Evolutionary conservation across 768 basidiomycete species (phyloP).

Genomic region (Lactarius sanguifluus): DNA sequence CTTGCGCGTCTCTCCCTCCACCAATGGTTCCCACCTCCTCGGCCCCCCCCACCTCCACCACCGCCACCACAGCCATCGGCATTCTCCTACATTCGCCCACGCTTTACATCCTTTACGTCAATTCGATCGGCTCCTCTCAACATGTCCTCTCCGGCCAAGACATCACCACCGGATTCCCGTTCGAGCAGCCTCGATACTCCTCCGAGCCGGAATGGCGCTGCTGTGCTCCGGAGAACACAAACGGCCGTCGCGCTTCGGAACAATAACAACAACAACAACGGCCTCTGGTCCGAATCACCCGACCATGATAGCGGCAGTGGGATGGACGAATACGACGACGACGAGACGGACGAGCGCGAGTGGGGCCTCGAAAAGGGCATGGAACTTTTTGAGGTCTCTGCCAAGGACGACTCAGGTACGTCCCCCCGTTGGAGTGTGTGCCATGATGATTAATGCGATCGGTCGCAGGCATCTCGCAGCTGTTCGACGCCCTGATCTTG

Average conservation of each 20-base stretch:
- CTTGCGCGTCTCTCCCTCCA: constrained; percentile 80
- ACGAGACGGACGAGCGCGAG: constrained; percentile 53
- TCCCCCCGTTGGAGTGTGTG: constrained; percentile 14
- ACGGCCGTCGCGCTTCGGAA: constrained; percentile 35
- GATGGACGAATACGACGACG: constrained; percentile 54
- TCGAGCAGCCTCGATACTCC: constrained; percentile 61
- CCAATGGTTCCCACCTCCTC: constrained; percentile 85
- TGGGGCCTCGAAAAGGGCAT: constrained; percentile 83
- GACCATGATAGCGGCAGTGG: constrained; percentile 37
- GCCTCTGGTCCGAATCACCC: constrained; percentile 32
- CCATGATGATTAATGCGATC: background rate
- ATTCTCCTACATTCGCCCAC: constrained; percentile 74
- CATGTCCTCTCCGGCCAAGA: constrained; percentile 42
- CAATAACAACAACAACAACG: background rate
- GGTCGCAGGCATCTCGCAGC: constrained; percentile 65
- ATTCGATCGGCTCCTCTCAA: constrained; percentile 61
- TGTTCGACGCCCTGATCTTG: constrained; percentile 78
- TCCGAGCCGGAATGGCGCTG: constrained; percentile 48
- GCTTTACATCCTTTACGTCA: constrained; percentile 72
- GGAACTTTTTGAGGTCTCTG: constrained; percentile 88
- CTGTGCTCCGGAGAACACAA: constrained; percentile 34
- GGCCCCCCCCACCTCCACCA: constrained; percentile 62
- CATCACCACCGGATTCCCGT: constrained; percentile 52
- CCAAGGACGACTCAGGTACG: constrained; percentile 83
- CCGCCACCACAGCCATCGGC: constrained; percentile 60